These are phyloP conservation scores for Naganishia antarctica DNA, from an alignment of 768 basidiomycete species.

Conservation along the genomic window DNA sequence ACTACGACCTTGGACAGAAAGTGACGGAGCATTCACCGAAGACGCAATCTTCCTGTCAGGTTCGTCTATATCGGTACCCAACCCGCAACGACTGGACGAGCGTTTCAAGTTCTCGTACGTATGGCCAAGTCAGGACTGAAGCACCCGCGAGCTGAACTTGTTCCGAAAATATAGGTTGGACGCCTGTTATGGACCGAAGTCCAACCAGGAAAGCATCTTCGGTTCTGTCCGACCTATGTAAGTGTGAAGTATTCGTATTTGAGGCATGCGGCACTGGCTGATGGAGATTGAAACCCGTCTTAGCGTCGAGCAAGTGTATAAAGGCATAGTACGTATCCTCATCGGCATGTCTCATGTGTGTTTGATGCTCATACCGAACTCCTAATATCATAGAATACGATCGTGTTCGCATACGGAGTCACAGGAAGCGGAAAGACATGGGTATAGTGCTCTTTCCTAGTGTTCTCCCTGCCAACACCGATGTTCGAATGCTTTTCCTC, in stretches of 20 bases:
- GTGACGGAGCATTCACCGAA: constrained; percentile 15
- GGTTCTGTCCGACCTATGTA: constrained; percentile 62
- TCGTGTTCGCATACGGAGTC: constrained; percentile 84
- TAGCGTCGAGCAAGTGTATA: constrained; percentile 65
- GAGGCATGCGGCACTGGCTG: neutral
- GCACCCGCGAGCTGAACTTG: too few species aligned
- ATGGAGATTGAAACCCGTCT: neutral
- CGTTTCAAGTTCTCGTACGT: constrained; percentile 73
- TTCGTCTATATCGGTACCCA: constrained; percentile 57
- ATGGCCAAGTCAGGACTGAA: neutral
- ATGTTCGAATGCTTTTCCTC: too few species aligned
- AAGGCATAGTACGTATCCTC: constrained; percentile 54
- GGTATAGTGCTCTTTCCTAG: constrained; percentile 22
- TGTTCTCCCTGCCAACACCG: neutral
- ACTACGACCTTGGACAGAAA: constrained; percentile 7
- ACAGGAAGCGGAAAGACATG: constrained; percentile 81
- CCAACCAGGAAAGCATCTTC: constrained; percentile 74
- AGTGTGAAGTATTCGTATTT: neutral
- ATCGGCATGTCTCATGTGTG: neutral
- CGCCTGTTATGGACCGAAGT: constrained; percentile 66
- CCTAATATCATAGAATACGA: constrained; percentile 55
- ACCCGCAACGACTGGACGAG: constrained; percentile 65
- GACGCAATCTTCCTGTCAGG: constrained; percentile 18
- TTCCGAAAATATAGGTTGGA: constrained; percentile 56
- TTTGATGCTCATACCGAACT: neutral